Conservation (phyloP, 192 early-diverging fungal species). For the Rhizoclosmatium sp. region DNA sequence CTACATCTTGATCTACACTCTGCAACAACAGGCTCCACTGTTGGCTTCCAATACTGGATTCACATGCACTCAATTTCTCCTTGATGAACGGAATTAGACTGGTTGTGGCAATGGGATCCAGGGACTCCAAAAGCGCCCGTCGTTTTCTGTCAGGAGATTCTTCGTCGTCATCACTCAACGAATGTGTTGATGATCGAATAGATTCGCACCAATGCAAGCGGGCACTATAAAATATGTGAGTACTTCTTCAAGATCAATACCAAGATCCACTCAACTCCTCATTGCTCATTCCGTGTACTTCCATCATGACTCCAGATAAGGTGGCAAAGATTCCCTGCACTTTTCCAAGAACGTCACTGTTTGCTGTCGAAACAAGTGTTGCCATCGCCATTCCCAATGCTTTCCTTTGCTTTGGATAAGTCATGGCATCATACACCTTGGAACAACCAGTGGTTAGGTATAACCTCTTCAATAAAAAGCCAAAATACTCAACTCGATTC, state of each 20-base stretch:
- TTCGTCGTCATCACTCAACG: conserved; percentile 61
- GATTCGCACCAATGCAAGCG: conserved; percentile 51
- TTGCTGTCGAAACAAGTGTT: conserved; percentile 57
- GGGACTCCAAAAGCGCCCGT: conserved; percentile 51
- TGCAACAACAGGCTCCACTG: conserved; percentile 25
- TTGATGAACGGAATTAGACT: conserved; percentile 58
- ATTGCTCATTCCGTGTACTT: conserved; percentile 65
- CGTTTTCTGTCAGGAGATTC: conserved; percentile 44
- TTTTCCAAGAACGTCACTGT: conserved; percentile 54
- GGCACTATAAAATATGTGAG: conserved; percentile 9
- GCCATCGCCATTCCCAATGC: conserved; percentile 69
- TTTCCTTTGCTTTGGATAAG: conserved; percentile 73
- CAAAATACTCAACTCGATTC: conserved; percentile 4
- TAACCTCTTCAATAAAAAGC: background rate
- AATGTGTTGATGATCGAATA: conserved; percentile 63
- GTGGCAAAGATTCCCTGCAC: conserved; percentile 63
- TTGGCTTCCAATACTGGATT: conserved; percentile 57
- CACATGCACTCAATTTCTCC: conserved; percentile 56
- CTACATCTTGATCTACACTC: conserved; percentile 29
- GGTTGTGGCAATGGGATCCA: conserved; percentile 67
- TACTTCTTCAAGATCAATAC: conserved; percentile 31
- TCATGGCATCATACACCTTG: conserved; percentile 76
- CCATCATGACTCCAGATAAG: conserved; percentile 69
- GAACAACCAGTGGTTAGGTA: background rate
- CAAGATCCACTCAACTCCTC: conserved; percentile 57